These are phyloP conservation scores for Uncinocarpus reesii DNA, from an alignment of 2,329 filamentous ascomycete genomes.

Conservation along the genomic window DNA sequence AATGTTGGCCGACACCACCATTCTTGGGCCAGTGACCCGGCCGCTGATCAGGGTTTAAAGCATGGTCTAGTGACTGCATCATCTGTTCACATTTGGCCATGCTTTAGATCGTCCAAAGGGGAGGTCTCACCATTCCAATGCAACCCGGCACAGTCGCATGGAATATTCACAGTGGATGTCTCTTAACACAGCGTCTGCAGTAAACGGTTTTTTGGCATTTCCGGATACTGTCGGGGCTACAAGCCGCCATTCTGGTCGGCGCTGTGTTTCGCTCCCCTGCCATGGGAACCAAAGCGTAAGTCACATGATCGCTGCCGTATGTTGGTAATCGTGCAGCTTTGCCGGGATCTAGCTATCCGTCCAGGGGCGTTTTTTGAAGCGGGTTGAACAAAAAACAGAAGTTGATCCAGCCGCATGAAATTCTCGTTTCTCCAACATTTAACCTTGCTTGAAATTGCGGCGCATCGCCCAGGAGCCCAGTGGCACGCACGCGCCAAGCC, in stretches of 20 bases:
- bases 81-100: neutral
- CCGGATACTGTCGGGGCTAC: neutral
- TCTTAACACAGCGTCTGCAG: neutral
- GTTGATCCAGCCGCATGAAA: slow-evolving; percentile 6
- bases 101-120: neutral
- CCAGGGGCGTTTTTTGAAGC: slow-evolving; percentile 1
- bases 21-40: no score
- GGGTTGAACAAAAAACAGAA: neutral
- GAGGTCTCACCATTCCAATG: neutral
- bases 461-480: neutral
- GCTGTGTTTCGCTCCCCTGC: neutral
- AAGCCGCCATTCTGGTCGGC: neutral
- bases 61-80: neutral
- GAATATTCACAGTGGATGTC: neutral
- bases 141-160: neutral
- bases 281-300: neutral
- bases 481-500: slow-evolving; percentile 6
- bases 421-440: slow-evolving; percentile 2
- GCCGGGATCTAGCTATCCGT: neutral
- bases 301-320: slow-evolving; percentile 8
- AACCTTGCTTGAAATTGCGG: neutral
- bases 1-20: slow-evolving; percentile 4
- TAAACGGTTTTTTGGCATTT: neutral
- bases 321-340: slow-evolving; percentile 10
- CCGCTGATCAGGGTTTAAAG: slow-evolving; percentile 9